These are phyloP conservation scores for Tilletia indica DNA, from an alignment of 1,284 basidiomycete species.

Conservation along the genomic window DNA sequence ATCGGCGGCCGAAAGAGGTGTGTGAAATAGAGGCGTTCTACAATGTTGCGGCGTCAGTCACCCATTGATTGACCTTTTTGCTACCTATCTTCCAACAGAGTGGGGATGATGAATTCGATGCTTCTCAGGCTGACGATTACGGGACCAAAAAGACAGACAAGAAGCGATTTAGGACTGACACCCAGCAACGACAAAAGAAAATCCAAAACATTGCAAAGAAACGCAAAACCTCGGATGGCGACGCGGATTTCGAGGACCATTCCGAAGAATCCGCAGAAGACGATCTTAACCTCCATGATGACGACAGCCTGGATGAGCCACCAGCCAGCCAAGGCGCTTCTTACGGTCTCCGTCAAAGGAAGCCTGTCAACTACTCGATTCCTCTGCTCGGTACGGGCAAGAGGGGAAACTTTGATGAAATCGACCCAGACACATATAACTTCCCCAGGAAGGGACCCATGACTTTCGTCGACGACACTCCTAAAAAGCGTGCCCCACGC, in stretches of 20 bases:
- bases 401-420: too few species aligned
- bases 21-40: too few species aligned
- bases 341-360: conserved; percentile 10
- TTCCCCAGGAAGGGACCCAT: background rate
- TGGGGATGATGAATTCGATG: too few species aligned
- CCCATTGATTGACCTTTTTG: too few species aligned
- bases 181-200: background rate
- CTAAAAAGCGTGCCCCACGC: conserved; percentile 15
- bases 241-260: background rate
- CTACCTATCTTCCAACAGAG: too few species aligned
- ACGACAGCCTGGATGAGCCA: conserved; percentile 6
- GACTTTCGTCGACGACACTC: conserved; percentile 4
- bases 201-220: too few species aligned
- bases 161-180: background rate
- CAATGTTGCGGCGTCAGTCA: too few species aligned
- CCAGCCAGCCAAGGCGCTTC: background rate
- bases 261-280: background rate
- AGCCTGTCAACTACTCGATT: conserved; percentile 14
- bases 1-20: too few species aligned
- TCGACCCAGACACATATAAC: too few species aligned
- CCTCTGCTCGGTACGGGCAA: background rate
- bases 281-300: conserved; percentile 13
- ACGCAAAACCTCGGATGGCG: background rate
- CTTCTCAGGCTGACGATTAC: background rate
- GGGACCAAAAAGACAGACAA: background rate